These are phyloP conservation scores for Populus euphratica DNA, from an alignment of 345 rosid species.

Conservation along the genomic window DNA sequence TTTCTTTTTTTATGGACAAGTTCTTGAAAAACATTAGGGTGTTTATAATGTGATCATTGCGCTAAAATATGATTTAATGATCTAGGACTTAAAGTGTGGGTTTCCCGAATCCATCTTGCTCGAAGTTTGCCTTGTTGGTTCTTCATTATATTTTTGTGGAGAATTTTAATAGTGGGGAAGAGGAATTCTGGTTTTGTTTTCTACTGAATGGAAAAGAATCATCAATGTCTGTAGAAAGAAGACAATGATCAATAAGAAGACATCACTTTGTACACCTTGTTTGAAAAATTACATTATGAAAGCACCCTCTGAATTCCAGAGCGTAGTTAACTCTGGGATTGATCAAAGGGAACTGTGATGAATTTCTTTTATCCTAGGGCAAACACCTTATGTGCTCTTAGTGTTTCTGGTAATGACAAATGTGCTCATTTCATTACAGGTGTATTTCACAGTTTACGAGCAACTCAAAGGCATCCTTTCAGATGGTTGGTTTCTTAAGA, in stretches of 20 bases:
- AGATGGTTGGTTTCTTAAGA: constrained; percentile 53
- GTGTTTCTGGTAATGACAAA: constrained; percentile 18
- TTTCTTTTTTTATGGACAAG: background rate
- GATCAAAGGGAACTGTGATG: background rate
- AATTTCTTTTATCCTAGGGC: background rate
- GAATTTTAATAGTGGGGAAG: background rate
- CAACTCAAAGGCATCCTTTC: constrained; percentile 64
- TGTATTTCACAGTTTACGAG: constrained; percentile 81
- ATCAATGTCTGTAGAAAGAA: background rate
- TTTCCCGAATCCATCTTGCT: background rate
- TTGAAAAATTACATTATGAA: background rate
- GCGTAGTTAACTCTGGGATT: background rate
- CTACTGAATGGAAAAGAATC: background rate
- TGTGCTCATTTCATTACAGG: constrained; percentile 48
- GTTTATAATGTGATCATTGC: background rate
- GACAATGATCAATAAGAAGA: constrained; percentile 6
- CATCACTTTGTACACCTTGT: background rate
- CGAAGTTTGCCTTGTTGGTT: constrained; percentile 1
- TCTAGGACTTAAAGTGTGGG: background rate
- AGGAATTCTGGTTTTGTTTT: background rate
- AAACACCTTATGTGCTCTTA: constrained; percentile 12
- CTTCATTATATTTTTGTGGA: background rate
- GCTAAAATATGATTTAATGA: background rate
- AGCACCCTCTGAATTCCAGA: background rate
- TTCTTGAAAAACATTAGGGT: background rate